A percentile compares a stretch with the other conserved stretches of the same genome.
These are phyloP conservation scores for Hymenotorrendiella dingleyae DNA, from an alignment of 2,329 filamentous ascomycete genomes.

Conservation along the genomic window DNA sequence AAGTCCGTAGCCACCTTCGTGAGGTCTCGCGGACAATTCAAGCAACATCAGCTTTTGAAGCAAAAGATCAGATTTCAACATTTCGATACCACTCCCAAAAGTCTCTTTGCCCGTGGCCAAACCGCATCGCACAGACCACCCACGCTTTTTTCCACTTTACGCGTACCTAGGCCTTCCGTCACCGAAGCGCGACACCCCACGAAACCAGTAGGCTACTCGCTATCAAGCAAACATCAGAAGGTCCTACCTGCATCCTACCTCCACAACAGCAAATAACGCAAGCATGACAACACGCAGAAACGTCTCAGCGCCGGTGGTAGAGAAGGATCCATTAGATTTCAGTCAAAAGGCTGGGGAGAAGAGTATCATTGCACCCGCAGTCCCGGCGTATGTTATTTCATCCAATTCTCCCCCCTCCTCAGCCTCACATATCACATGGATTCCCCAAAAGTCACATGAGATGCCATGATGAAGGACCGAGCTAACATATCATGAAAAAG, in stretches of 20 bases:
- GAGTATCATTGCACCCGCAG: constrained; percentile 74
- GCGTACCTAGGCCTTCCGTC: constrained; percentile 1
- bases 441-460: constrained; percentile 13
- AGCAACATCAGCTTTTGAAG: too few species aligned
- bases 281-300: constrained; percentile 67
- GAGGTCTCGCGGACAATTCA: too few species aligned
- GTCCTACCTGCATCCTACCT: too few species aligned
- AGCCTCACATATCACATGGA: not conserved
- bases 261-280: constrained; percentile 5
- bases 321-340: too few species aligned
- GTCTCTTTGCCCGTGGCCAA: too few species aligned
- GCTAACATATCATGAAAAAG: constrained; percentile 36
- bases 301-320: too few species aligned
- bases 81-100: too few species aligned
- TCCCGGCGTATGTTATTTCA: constrained; percentile 60
- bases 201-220: constrained; percentile 12
- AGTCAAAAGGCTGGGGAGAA: constrained; percentile 42
- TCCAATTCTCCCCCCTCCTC: not conserved
- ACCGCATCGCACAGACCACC: too few species aligned
- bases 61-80: too few species aligned
- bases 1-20: too few species aligned
- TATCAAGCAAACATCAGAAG: not conserved
- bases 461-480: too few species aligned
- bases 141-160: constrained; percentile 7
- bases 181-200: constrained; percentile 8